These are phyloP conservation scores for Pugionium cornutum DNA, from an alignment of 345 rosid genomes.

Conservation along the genomic window DNA sequence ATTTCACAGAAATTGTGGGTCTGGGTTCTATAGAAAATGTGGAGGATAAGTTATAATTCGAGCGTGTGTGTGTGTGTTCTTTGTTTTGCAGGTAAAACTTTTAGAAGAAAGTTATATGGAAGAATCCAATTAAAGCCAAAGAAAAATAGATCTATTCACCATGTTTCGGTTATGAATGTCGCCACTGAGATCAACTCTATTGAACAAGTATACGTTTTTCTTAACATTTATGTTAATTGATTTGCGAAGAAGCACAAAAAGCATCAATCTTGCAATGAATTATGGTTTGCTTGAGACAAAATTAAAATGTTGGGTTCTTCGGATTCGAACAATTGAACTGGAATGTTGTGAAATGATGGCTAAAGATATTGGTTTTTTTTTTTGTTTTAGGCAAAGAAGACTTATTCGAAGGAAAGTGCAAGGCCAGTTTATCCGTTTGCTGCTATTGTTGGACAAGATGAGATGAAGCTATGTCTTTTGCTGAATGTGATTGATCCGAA, in stretches of 20 bases:
- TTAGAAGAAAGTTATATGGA: constrained; percentile 41
- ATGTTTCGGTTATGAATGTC: constrained; percentile 58
- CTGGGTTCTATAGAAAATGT: neutral
- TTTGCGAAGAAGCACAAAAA: neutral
- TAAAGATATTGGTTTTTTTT: neutral
- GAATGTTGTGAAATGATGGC: neutral
- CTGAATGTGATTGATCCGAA: constrained; percentile 74
- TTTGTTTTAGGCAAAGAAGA: constrained; percentile 53
- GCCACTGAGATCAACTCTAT: constrained; percentile 65
- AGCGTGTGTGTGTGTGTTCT: neutral
- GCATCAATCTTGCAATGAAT: constrained; percentile 25
- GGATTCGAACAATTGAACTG: too few relatives aligned
- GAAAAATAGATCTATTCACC: constrained; percentile 52
- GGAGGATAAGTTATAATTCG: neutral
- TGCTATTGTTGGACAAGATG: constrained; percentile 96
- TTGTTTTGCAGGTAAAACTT: constrained; percentile 42
- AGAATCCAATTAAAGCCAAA: constrained; percentile 50
- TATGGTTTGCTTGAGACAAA: neutral
- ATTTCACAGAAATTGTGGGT: neutral
- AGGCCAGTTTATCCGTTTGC: constrained; percentile 92
- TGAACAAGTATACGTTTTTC: constrained; percentile 52
- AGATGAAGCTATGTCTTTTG: constrained; percentile 56
- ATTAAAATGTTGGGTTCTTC: neutral
- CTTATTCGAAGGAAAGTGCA: constrained; percentile 60
- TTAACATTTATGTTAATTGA: neutral